Base-by-base conservation (phyloP, 345 rosid genomes). In the Rhodamnia rubescens region DNA sequence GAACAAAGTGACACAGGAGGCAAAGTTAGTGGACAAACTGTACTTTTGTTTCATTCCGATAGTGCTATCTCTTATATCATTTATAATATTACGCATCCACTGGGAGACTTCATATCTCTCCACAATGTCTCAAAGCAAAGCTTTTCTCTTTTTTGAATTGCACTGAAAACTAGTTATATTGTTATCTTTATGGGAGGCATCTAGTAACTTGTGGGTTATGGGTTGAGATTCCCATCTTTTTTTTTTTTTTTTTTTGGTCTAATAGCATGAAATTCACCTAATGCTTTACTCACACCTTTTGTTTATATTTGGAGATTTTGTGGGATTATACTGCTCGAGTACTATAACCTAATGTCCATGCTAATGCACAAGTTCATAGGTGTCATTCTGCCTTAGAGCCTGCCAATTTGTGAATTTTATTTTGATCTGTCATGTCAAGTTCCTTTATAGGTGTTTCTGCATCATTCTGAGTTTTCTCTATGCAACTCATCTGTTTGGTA, bases 301-400 rank as follows among this genome's bases (percentile, higher is more conserved):
- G 13, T 69, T 69, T 44, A n/a, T 82, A 44, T 26, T 81, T 81
- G 52, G 40, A 93, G 91, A 92, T 91, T 90, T 92, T 90, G 85
- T 92, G 94, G 49, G 90, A 92, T 95, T 95, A 87, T 93, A 89
- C 95, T 88, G 90, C 93, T 92, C 47, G 0, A 36, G 42, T 36
- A 69, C 78, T 69, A 36, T 18, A 36, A 91, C 92, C 94, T 94
- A 92, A 86, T 93, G 91, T 92, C 93, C 93, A 88, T 92, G 94
- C 89, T 93, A 90, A 89, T 93, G 93, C 92, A 92, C 91, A 88
- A 87, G 85, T 93, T 91, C 91, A 90, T 94, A 93, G 98, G 94
- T 96, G 91, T 92, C 93, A 92, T 92, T 95, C 94, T 96, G 95
- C 92, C 87, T 93, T 95, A 88, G 89, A 90, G 85, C 88, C 94